Evolutionary conservation across 306 rosid species (phyloP), one percentile per base, ranked within the genome.

Genomic region (Vigna unguiculata): DNA sequence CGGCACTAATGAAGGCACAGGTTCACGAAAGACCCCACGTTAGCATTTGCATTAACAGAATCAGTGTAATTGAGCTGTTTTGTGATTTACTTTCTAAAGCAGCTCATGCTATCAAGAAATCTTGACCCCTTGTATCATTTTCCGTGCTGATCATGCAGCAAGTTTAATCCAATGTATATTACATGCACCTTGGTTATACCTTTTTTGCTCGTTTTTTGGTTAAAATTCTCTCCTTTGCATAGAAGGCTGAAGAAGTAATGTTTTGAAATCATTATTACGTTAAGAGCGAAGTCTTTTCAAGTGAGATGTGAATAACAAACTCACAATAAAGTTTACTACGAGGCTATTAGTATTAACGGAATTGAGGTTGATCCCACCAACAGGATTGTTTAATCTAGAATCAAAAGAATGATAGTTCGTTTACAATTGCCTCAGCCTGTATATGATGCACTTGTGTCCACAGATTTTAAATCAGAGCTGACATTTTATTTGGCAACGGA

Each of bases 121-220:
- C 69, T 20, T 64, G 69, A 70, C 72, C 76, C 79, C 53, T 25
- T 83, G 84, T 86, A 87, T 77, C 85, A 85, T 74, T 38, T 51
- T 51, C 57, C 22, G 7, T 46, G 16, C 11, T 17, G 5, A 51
- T 72, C 73, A 79, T 36, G 84, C 84, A 71, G 87, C 83, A 81
- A 64, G 62, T 82, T 82, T 76, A 78, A 78, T 83, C 81, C 75
- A 47, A 38, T 83, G 82, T 84, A 85, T 88, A 87, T 88, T 77
- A 80, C 81, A 49, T 86, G 84, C 83, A 77, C 72, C 66, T 82
- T 85, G 20, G 58, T 52, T 8, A 8, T 17, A 52, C 57, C 7
- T 7, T 32, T 51, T 17, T 15, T 17, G 24, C 20, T 4, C n/a
- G 17, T 13, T 11, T 22, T 28, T 11, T 43, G 15, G 48, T 43